Base-by-base conservation (phyloP, 2,329 filamentous ascomycete genomes). In the Talaromyces sp. region DNA sequence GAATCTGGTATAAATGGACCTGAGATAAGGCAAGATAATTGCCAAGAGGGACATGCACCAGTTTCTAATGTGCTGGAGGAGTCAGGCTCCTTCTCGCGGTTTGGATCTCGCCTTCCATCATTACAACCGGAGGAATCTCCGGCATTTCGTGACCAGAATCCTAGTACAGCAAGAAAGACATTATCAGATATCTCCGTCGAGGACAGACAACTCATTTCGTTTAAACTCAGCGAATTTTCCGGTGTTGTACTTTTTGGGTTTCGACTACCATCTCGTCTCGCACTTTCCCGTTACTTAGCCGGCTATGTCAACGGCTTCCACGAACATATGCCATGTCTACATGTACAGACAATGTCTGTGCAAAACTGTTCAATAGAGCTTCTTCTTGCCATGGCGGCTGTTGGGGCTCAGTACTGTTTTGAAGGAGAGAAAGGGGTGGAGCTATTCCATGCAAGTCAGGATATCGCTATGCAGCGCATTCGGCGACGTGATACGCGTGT, bases 101-200 rank as follows among this genome's bases (percentile, higher is more conserved):
- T 75, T 58, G 73, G 72, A 2, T 76, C 73, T 17, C 69, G 74
- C n/a, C 65, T 76, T 21, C 74, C 73, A 24, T 76, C 73, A 1
- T 61, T 75, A 13, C 73, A 75, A 57, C 74, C 74, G 17, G 74
- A 76, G 43, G 72, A 75, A n/a, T 60, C 66, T 19, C 56, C 51
- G 63, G 54, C 55, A 29, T 56, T 46, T 24, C 63, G 50, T 53
- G 58, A 51, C 32, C 56, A 55, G 31, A 41, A 55, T 11, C 29
- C 5, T 13, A 24, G 13, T n/a, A 8, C 58, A 59, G 56, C 43
- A 56, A 64, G 19, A 64, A 55, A 68, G n/a, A 61, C 68, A 1
- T 57, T 76, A n/a, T 65, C 72, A 26, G 71, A 76, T 32, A 66
- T 76, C 17, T 75, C 72, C 5, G 63, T 69, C 9, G 67, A 70